Conservation (phyloP, 2,329 filamentous ascomycete genomes). For the Neonectria sp. region DNA sequence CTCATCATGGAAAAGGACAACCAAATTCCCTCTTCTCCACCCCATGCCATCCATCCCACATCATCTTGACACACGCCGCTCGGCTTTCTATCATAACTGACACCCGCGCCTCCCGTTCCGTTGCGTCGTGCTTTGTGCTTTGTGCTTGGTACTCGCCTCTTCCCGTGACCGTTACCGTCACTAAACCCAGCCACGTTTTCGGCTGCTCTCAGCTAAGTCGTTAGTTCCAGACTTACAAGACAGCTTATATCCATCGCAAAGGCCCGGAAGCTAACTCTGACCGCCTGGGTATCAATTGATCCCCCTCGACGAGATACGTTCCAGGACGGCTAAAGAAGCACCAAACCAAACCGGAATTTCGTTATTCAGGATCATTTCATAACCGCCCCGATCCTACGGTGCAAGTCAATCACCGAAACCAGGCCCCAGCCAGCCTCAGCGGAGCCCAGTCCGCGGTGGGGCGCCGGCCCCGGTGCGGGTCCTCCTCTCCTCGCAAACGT, state of each 20-base stretch:
- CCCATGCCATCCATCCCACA: slow-evolving; percentile 25
- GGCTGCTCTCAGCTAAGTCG: slow-evolving; percentile 5
- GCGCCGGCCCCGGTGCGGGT: slow-evolving; percentile 41
- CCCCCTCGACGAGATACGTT: neutral
- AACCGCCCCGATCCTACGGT: slow-evolving; percentile 39
- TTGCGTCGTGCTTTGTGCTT: neutral
- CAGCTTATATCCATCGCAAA: neutral
- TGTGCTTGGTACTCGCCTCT: slow-evolving; percentile 5
- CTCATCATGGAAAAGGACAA: neutral
- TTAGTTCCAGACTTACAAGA: slow-evolving; percentile 9
- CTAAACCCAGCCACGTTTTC: neutral
- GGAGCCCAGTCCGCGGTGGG: slow-evolving; percentile 42
- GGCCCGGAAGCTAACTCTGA: slow-evolving; percentile 5
- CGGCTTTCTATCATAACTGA: slow-evolving; percentile 22
- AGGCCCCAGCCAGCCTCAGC: slow-evolving; percentile 39
- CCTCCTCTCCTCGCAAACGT: slow-evolving; percentile 22
- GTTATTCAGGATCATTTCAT: slow-evolving; percentile 25
- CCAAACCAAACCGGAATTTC: slow-evolving; percentile 9
- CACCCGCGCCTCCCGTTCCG: slow-evolving; percentile 21
- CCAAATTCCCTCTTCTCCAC: slow-evolving; percentile 21
- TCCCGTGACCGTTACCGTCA: slow-evolving; percentile 13
- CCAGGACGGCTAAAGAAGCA: neutral
- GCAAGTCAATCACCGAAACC: slow-evolving; percentile 44
- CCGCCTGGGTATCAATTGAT: slow-evolving; percentile 10
- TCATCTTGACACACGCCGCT: slow-evolving; percentile 29